Evolutionary conservation across 2,329 filamentous ascomycete genomes (phyloP).

Genomic region (Volutella citrinella): DNA sequence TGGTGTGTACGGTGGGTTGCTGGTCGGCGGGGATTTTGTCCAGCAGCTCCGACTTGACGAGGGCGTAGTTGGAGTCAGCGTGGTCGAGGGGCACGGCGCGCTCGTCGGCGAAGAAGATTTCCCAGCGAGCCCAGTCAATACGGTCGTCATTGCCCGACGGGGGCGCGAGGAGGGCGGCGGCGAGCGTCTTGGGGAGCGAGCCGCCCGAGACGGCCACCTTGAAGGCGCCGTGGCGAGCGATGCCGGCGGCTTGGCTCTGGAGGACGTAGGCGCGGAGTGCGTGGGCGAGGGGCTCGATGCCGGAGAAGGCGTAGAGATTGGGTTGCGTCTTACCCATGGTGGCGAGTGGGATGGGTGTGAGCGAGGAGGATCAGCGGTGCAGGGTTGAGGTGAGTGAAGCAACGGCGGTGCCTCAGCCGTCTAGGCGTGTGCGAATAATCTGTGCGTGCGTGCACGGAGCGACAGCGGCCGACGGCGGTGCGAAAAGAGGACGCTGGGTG

Average conservation of each 20-base stretch:
- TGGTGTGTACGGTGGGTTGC: constrained; percentile 72
- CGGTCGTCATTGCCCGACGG: constrained; percentile 54
- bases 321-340: constrained; percentile 55
- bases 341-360: constrained; percentile 20
- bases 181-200: constrained; percentile 84
- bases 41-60: constrained; percentile 83
- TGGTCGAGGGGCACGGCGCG: constrained; percentile 90
- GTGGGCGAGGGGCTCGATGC: constrained; percentile 65
- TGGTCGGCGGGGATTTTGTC: constrained; percentile 75
- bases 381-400: no score
- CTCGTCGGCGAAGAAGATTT: constrained; percentile 98
- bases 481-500: no score
- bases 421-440: no score
- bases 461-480: no score
- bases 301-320: constrained; percentile 78
- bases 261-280: constrained; percentile 81
- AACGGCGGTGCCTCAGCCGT: no score
- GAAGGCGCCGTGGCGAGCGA: constrained; percentile 79
- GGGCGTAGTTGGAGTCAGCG: constrained; percentile 88
- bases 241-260: constrained; percentile 73
- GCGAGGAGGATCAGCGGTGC: no score
- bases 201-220: constrained; percentile 92
- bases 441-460: no score
- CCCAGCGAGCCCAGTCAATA: constrained; percentile 82
- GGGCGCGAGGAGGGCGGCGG: constrained; percentile 71